These are phyloP conservation scores for Sequoiadendron giganteum DNA, from an alignment of 75 land plant genomes.

Conservation along the genomic window DNA sequence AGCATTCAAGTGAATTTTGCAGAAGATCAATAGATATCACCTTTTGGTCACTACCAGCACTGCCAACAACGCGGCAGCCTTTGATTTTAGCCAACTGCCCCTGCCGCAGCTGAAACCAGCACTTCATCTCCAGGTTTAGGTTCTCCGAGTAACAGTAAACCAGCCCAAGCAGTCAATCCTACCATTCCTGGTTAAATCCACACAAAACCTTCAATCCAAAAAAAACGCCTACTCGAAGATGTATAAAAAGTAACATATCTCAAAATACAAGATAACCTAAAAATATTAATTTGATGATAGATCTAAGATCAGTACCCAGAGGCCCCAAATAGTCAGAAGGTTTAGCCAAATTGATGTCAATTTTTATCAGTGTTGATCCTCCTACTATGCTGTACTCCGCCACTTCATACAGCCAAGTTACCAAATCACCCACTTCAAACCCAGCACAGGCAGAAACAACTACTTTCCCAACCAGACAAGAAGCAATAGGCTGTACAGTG, in stretches of 20 bases:
- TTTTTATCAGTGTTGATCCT: not conserved
- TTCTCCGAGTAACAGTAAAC: conserved; percentile 27
- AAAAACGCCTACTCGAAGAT: not conserved
- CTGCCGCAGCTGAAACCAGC: conserved; percentile 51
- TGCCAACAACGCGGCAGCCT: conserved; percentile 57
- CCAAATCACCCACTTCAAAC: conserved; percentile 5
- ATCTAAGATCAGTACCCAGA: not conserved
- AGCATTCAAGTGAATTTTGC: not conserved
- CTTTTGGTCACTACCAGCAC: conserved; percentile 54
- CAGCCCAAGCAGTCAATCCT: conserved; percentile 53
- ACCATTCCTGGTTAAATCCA: conserved; percentile 18
- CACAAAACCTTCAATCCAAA: not conserved
- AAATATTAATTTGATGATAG: too few species aligned
- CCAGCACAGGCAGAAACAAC: not conserved
- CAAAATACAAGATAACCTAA: not conserved
- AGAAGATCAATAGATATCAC: conserved; percentile 13
- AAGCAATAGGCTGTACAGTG: not conserved
- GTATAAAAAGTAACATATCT: not conserved
- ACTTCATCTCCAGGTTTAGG: conserved; percentile 37
- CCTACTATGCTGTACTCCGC: not conserved
- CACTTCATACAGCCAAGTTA: not conserved
- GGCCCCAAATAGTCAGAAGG: conserved; percentile 8
- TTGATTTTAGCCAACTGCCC: conserved; percentile 51
- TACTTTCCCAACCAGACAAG: not conserved
- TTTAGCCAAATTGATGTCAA: not conserved